Base-by-base conservation (phyloP, 331 rosid species). In the Malus hybrid region DNA sequence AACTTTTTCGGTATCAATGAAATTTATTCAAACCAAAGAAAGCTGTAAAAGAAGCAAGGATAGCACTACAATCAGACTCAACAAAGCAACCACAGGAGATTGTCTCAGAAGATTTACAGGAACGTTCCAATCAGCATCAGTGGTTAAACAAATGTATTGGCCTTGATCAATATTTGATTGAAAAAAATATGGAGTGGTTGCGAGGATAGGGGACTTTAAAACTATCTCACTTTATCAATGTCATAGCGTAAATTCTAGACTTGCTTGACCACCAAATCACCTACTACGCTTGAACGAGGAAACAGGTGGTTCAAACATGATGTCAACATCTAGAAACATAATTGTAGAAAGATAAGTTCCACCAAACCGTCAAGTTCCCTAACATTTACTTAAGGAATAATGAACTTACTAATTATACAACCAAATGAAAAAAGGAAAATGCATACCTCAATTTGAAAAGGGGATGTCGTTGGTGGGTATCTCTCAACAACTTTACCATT, bases 401-500 rank as follows among this genome's bases (percentile, higher is more conserved):
- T 63, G 20, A 28, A 63, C 16, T 29, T 63, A 7, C 39, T 6
- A 24, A 24, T 29, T n/a, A 55, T 53, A 65, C 58, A 65, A 65
- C 64, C 34, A 10, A 50, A 56, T 36, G 61, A 20, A 20, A 32
- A 57, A 46, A 57, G 28, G 28, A 76, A 48, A 44, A 10, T 6
- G 26, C 79, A 56, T 82, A 95, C 99, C 98, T 95, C 99, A 78
- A 95, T 92, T 77, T 95, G 99, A 78, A 92, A 92, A 57, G 98
- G 99, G 6, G 97, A 90, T 32, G 99, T 95, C 39, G 97, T 95
- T 32, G 99, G 96, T 14, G 89, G 91, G 77, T 89, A 92, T 86
- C 99, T 88, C 82, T 95, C 96, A 57, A 89, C 83, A 71, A 95
- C 99, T 88, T 90, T 90, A 46, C 99, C 99, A 80, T 88, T 95